phyloP scores from a whole-genome alignment of 73 alveolate species.

The Paraurostyla sp. region DNA sequence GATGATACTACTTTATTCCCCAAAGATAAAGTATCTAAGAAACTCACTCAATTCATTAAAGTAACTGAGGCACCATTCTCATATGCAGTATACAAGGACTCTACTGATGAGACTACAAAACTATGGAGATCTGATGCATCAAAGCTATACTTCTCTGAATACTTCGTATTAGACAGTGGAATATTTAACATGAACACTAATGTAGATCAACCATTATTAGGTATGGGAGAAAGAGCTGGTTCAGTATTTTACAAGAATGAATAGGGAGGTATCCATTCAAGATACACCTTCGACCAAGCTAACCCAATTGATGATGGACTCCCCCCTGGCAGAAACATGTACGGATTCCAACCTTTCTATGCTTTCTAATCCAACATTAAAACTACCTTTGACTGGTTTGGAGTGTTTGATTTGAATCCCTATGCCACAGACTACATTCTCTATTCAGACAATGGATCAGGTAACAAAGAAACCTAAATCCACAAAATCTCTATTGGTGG shows the following conservation, averaged over 20 bases:
- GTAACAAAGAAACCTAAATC: conserved; percentile 66
- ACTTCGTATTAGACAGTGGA: conserved; percentile 40
- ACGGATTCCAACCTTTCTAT: conserved; percentile 95
- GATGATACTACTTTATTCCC: background rate
- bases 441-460: conserved; percentile 47
- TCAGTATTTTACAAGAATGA: conserved; percentile 74
- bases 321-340: conserved; percentile 94
- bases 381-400: conserved; percentile 75
- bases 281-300: conserved; percentile 90
- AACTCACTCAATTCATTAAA: conserved; percentile 37
- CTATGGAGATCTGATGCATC: conserved; percentile 41
- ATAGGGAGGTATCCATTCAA: conserved; percentile 92
- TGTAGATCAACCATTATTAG: conserved; percentile 75
- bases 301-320: conserved; percentile 88
- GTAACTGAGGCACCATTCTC: conserved; percentile 13
- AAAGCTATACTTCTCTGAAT: conserved; percentile 43
- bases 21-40: conserved; percentile 18
- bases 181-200: conserved; percentile 45
- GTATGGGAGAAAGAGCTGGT: conserved; percentile 97
- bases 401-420: conserved; percentile 84
- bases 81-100: background rate
- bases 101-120: conserved; percentile 10
- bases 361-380: conserved; percentile 69
- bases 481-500: conserved; percentile 90
- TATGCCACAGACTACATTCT: conserved; percentile 87